Base-by-base conservation (phyloP, 139 green algal genomes). In the Penium margaritaceum region DNA sequence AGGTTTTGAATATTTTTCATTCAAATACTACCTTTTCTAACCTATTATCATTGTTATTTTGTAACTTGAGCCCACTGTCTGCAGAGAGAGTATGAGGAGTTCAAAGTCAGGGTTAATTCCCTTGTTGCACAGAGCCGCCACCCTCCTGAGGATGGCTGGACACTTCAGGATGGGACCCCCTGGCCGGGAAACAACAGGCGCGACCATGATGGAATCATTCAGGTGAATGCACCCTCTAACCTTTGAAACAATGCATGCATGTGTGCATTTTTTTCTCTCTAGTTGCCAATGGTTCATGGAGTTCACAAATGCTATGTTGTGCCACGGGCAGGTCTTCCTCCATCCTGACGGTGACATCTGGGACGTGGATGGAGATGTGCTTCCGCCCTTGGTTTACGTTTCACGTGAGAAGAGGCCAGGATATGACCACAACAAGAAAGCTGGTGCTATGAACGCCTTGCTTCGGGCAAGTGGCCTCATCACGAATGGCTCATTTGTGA, bases 401-500 rank as follows among this genome's bases (percentile, higher is more conserved):
- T 79, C 74, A 34, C 53, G 74, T 1, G 74, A 81, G 29, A 81
- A 81, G 35, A 37, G 74, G 29, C 74, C 74, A 17, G 66, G 74
- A 1, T 24, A 64, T 44, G 74, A 81, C 24, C 74, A 81, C 67
- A 76, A 81, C 58, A 81, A 81, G 74, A 81, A 81, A 70, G 74
- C 74, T 6, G 74, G 74, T 30, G 74, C 74, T 14, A 81, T 81
- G 66, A 81, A 81, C 35, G 74, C 74, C 7, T 67, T 81, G 5
- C 4, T 81, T 43, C 54, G 74, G 27, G 65, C 65, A 17, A 81
- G 74, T 32, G 74, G 32, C 12, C 69, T 81, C 24, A 70, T 81
- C 24, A 81, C 46, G 15, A 81, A 81, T 37, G 74, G 74, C 5
- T 7, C 54, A 9, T 79, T 72, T 14, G 60, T 81, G 32, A 38